Conservation (phyloP, 345 rosid species). For the Eucalyptus guilfoylei region DNA sequence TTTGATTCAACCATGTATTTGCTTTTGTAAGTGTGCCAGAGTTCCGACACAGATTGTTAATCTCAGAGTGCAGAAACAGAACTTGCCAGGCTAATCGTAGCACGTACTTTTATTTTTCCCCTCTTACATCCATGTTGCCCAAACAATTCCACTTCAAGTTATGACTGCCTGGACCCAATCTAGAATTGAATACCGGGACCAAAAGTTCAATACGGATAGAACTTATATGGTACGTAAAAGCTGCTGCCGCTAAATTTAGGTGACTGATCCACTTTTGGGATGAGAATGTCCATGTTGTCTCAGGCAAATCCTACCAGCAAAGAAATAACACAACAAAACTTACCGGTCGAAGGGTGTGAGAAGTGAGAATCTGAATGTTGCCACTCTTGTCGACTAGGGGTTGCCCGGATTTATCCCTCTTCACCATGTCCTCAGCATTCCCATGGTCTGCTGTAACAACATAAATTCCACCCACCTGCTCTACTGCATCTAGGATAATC, state of each 20-base stretch:
- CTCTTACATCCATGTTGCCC: background rate
- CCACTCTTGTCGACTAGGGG: conserved; percentile 69
- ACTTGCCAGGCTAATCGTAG: background rate
- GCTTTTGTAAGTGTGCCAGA: background rate
- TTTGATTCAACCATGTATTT: background rate
- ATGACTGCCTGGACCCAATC: background rate
- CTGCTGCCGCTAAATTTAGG: background rate
- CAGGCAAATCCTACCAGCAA: background rate
- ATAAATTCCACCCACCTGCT: conserved; percentile 82
- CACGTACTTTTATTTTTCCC: background rate
- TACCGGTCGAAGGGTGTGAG: conserved; percentile 94
- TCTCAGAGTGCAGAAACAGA: background rate
- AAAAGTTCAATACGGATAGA: background rate
- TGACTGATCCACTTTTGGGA: background rate
- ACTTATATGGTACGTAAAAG: background rate
- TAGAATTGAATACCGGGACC: background rate
- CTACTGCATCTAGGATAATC: conserved; percentile 85
- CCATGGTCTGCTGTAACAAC: conserved; percentile 98
- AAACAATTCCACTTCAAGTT: background rate
- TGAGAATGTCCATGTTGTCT: background rate
- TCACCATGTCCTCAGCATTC: conserved; percentile 99
- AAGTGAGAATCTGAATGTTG: conserved; percentile 79
- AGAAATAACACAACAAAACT: conserved; percentile 4
- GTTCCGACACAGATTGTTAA: background rate
- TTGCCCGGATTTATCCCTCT: conserved; percentile 77